Conservation (phyloP, 495 filamentous ascomycete genomes). For the Trichoderma reesei region DNA sequence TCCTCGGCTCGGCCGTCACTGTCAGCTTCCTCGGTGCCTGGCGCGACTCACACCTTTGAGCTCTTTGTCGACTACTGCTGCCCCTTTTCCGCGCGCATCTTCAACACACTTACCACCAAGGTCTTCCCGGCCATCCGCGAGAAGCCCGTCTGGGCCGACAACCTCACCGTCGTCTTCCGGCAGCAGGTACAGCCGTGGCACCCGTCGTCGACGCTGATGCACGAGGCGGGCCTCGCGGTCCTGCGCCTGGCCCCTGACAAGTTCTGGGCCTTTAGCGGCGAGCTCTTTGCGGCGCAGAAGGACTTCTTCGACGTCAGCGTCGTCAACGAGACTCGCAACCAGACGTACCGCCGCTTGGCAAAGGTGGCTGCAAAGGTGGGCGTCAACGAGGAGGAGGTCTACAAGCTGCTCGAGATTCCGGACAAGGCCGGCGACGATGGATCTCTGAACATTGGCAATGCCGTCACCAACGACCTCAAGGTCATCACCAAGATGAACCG, state of each 20-base stretch:
- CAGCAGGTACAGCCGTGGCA: constrained; percentile 97
- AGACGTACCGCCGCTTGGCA: constrained; percentile 71
- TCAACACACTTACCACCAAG: constrained; percentile 54
- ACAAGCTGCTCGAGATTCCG: constrained; percentile 51
- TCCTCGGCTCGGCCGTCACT: constrained; percentile 16
- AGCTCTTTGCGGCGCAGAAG: constrained; percentile 58
- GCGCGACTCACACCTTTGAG: constrained; percentile 62
- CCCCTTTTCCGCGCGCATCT: constrained; percentile 56
- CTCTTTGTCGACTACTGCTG: constrained; percentile 84
- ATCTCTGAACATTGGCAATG: constrained; percentile 64
- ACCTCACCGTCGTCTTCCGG: constrained; percentile 67
- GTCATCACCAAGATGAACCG: constrained; percentile 70
- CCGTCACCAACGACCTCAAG: constrained; percentile 77
- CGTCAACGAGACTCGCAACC: constrained; percentile 71
- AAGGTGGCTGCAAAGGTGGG: constrained; percentile 52
- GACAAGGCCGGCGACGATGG: constrained; percentile 54
- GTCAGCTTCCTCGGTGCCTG: constrained; percentile 28
- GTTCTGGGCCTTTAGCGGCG: constrained; percentile 70
- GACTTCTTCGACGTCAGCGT: constrained; percentile 76
- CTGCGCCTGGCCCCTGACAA: constrained; percentile 52
- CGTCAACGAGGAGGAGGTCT: constrained; percentile 54
- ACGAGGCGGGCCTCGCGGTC: constrained; percentile 80
- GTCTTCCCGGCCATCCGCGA: constrained; percentile 45
- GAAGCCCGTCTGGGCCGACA: constrained; percentile 42
- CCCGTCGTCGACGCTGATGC: constrained; percentile 74